Base-by-base conservation (phyloP, 1,284 basidiomycete species). In the Sporisorium reilianum region DNA sequence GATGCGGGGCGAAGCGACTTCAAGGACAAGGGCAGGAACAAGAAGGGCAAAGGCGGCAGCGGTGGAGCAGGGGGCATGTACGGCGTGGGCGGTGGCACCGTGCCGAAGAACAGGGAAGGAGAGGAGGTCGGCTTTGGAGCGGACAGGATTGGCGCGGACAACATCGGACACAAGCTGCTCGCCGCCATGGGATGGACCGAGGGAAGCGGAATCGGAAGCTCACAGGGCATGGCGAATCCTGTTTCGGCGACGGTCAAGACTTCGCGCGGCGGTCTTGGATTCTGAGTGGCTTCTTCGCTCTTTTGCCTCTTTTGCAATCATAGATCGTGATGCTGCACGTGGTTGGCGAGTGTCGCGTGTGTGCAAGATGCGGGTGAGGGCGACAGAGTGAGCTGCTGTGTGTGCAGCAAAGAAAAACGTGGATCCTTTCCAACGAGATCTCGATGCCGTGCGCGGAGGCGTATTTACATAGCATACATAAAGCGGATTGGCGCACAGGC, bases 151-250 rank as follows among this genome's bases (percentile, higher is more conserved):
- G 78, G 80, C 20, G 75, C 77, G 22, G 82, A 82, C 34, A 84
- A 84, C 49, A 77, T 84, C 20, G 83, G 83, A 6, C 83, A 84
- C 51, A 68, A 67, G 55, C 64, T 84, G 40, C 75, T 84, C 34
- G 68, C 74, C 6, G 79, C 77, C 22, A 84, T 84, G 83, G 83
- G 83, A 18, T 84, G 83, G 82, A 70, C 62, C 14, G 77, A 80
- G 44, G 82, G 82, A 41, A 63, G 58, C 26, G 82, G 82, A 8
- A 75, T 84, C 12, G 82, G 82, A 30, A 70, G 64, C 44, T 69
- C 73, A 20, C 64, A 66, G n/a, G 82, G 82, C 12, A 78, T 78
- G 44, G 70, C 80, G 3, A 78, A 82, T 55, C 81, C 82, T 6
- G 75, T 84, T 49, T 56, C 71, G 30, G 82, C 82, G 7, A 83